These are phyloP conservation scores for Dittrichia graveolens DNA, from an alignment of 129 eudicot species.

Conservation along the genomic window DNA sequence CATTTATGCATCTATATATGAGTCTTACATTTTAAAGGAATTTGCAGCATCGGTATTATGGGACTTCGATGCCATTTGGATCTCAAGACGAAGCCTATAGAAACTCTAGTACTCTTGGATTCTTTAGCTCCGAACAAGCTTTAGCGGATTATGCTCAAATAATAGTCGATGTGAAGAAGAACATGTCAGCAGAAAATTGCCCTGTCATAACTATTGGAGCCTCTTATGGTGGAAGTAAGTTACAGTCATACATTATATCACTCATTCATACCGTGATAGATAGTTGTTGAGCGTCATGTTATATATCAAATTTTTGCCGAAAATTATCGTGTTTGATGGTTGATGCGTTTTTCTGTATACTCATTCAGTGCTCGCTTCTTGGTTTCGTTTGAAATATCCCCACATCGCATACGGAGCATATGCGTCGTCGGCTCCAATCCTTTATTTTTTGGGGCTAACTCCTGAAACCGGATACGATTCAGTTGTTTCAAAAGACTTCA, in stretches of 20 bases:
- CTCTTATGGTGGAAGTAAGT: conserved; percentile 55
- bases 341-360: too few species aligned
- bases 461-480: conserved; percentile 34
- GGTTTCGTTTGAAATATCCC: conserved; percentile 34
- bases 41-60: conserved; percentile 39
- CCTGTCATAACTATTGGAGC: conserved; percentile 46
- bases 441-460: conserved; percentile 32
- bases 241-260: neutral
- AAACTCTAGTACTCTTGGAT: conserved; percentile 37
- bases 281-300: too few species aligned
- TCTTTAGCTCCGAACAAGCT: conserved; percentile 37
- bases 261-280: too few species aligned
- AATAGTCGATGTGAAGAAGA: conserved; percentile 36
- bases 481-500: conserved; percentile 32
- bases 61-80: conserved; percentile 45
- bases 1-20: neutral
- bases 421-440: conserved; percentile 32
- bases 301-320: too few species aligned
- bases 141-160: conserved; percentile 47
- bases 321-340: too few species aligned
- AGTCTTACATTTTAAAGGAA: neutral
- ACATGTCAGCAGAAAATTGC: conserved; percentile 35
- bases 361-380: conserved; percentile 27
- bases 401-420: conserved; percentile 38
- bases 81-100: conserved; percentile 27